A percentile compares a stretch with the other conserved stretches of the same genome.
Evolutionary conservation across 1,139 yeast species (phyloP).

Genomic region (Candida tetrigidarum): DNA sequence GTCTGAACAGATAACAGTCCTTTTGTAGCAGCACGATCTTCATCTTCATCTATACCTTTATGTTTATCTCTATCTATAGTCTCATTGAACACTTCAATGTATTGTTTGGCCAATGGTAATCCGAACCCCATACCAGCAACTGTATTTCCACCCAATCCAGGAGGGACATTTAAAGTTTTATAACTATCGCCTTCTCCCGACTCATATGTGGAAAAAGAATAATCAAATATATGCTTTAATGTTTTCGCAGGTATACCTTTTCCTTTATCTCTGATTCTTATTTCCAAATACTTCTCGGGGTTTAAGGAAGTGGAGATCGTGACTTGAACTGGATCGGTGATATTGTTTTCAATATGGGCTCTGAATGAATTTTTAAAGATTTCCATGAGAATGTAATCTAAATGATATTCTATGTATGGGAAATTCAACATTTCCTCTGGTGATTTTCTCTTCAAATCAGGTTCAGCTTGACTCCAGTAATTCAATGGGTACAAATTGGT

Average conservation of each 20-base stretch:
- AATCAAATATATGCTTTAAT: constrained; percentile 74
- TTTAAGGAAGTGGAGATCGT: constrained; percentile 64
- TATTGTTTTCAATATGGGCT: constrained; percentile 76
- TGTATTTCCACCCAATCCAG: constrained; percentile 69
- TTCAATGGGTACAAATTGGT: constrained; percentile 36
- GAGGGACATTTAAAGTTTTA: constrained; percentile 68
- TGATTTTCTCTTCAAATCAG: constrained; percentile 22
- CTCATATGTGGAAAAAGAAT: constrained; percentile 81
- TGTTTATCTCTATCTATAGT: constrained; percentile 25
- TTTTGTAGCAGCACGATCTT: constrained; percentile 19
- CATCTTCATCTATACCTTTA: constrained; percentile 27
- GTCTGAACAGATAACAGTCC: constrained; percentile 83
- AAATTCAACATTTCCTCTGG: constrained; percentile 37
- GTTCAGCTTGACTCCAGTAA: constrained; percentile 40
- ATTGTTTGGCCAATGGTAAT: constrained; percentile 73
- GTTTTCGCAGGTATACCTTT: constrained; percentile 79
- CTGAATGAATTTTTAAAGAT: constrained; percentile 85
- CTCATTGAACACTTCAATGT: constrained; percentile 49
- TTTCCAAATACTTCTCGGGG: constrained; percentile 45
- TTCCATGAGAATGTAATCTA: constrained; percentile 87
- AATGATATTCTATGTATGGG: constrained; percentile 85
- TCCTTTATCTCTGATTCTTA: constrained; percentile 84
- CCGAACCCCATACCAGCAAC: constrained; percentile 99
- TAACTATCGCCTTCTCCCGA: constrained; percentile 60
- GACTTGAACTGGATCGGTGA: constrained; percentile 64